Evolutionary conservation across 1,284 basidiomycete species (phyloP), one percentile per base, ranked within the genome.

Genomic region (Irpex sp.): DNA sequence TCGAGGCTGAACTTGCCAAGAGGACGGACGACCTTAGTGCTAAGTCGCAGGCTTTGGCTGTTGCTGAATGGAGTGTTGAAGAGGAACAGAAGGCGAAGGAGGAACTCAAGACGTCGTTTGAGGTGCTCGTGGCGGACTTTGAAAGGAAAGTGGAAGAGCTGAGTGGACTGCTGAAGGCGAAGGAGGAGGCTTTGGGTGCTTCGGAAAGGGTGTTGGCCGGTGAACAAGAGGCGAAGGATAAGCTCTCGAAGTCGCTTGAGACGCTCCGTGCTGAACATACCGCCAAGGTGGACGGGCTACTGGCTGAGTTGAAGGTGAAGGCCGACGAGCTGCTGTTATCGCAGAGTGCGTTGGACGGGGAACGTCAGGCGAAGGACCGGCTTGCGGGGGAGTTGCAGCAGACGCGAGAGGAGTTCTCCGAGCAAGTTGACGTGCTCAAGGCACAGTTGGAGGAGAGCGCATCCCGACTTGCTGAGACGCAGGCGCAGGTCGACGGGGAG

Each of bases 71-170:
- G 18, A 10, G 16, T 19, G 7, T 55, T 4, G 53, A 28, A 37
- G 49, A 56, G 35, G 37, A 42, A 21, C 51, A n/a, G 18, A 33
- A 23, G 37, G 49, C 60, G 49, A 53, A 58, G 57, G 60, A 28
- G 35, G 19, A 53, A 18, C 42, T 48, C 7, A 37, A 23, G n/a
- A 36, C 47, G 21, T 28, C 47, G 21, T n/a, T 58, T 1, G 49
- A 53, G 7, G 19, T 37, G 5, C 57, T 58, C 18, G 36, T 16
- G 9, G 51, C 52, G 1, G 57, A 62, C 28, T 51, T 62, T 3
- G 42, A 58, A 19, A 52, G 23, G 21, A 61, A 55, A 57, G n/a
- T 54, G 4, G 19, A 19, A 18, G 37, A 37, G 12, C 36, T 61
- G 23, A 21, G 3, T 37, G 42, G 18, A 18, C 21, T 9, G 33